phyloP scores from a whole-genome alignment of 768 basidiomycete species.

The Leccinellum albellum region DNA sequence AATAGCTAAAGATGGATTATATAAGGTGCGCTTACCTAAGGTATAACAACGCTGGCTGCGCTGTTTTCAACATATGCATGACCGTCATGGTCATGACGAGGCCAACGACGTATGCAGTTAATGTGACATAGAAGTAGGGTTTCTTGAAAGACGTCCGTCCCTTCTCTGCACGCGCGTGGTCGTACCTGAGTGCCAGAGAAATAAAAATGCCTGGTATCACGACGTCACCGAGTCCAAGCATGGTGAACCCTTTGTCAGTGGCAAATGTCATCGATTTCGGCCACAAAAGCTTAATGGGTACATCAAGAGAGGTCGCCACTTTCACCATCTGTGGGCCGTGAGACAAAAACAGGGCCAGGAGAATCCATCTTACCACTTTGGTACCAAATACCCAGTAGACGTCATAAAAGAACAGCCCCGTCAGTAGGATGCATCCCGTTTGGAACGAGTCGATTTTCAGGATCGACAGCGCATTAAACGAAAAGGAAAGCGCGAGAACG shows the following conservation, averaged over 20 bases:
- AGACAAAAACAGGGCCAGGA: background rate
- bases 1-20: background rate
- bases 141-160: constrained; percentile 45
- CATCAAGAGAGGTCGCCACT: constrained; percentile 85
- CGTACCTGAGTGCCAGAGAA: constrained; percentile 83
- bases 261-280: constrained; percentile 60
- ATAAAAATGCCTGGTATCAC: constrained; percentile 68
- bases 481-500: constrained; percentile 71
- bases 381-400: constrained; percentile 94
- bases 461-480: constrained; percentile 73
- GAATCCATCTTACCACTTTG: constrained; percentile 58
- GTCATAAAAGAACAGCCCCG: constrained; percentile 88
- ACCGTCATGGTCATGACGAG: constrained; percentile 75
- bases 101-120: constrained; percentile 72
- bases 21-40: constrained; percentile 56
- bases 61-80: constrained; percentile 73
- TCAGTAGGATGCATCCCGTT: constrained; percentile 79
- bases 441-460: constrained; percentile 86
- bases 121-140: constrained; percentile 70
- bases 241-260: constrained; percentile 61
- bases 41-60: constrained; percentile 92
- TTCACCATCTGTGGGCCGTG: constrained; percentile 69
- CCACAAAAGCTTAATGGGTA: constrained; percentile 91
- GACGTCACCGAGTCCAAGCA: constrained; percentile 92
- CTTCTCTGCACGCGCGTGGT: constrained; percentile 47